Conservation (phyloP, 257 asterid genomes). For the Nyctanthes arbortristis region DNA sequence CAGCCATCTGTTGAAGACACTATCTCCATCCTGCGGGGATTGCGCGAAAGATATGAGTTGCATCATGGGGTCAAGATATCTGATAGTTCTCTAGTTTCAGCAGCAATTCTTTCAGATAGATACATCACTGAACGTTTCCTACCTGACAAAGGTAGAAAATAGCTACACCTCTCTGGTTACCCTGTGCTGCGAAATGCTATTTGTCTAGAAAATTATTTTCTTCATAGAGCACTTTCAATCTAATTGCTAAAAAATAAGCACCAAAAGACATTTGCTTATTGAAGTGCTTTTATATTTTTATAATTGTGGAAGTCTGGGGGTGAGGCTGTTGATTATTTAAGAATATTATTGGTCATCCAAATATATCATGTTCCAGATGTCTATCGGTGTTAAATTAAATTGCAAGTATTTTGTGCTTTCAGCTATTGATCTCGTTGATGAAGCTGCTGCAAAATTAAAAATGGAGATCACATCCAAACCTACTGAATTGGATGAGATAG, state of each 20-base stretch:
- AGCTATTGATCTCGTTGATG: conserved; percentile 97
- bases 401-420: conserved; percentile 24
- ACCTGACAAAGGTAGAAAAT: conserved; percentile 80
- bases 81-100: conserved; percentile 88
- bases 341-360: conserved; percentile 1
- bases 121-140: conserved; percentile 90
- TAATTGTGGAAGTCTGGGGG: not conserved
- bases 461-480: conserved; percentile 98
- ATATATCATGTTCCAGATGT: conserved; percentile 4
- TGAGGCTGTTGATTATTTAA: not conserved
- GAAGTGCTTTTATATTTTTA: not conserved
- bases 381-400: not conserved
- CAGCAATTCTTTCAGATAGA: conserved; percentile 82
- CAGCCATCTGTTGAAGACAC: conserved; percentile 93
- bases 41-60: conserved; percentile 91
- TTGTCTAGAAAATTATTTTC: not conserved
- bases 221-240: not conserved
- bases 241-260: too few species aligned
- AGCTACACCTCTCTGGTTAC: not conserved
- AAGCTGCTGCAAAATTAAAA: conserved; percentile 95
- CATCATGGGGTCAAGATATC: conserved; percentile 95
- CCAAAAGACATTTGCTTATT: not conserved
- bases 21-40: conserved; percentile 88
- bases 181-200: not conserved
- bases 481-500: conserved; percentile 76